Evolutionary conservation across 768 basidiomycete genomes (phyloP).

Genomic region (Termitomyces titanicus): DNA sequence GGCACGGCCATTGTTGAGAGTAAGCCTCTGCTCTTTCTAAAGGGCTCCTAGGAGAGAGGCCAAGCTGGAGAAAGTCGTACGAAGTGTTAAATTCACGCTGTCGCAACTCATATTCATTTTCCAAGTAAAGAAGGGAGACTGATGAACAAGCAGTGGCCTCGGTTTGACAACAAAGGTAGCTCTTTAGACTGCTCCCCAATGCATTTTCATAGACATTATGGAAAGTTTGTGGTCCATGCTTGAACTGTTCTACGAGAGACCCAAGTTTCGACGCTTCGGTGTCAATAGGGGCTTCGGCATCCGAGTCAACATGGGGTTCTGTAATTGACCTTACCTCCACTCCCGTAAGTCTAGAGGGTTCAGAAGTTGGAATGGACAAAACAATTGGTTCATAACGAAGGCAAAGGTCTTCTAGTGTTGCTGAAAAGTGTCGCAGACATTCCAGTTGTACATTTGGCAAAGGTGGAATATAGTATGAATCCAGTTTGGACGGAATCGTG

Average conservation of each 20-base stretch:
- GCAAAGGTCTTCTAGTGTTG: not conserved
- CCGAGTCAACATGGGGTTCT: too few species aligned
- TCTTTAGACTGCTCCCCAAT: not conserved
- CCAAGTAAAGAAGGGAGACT: not conserved
- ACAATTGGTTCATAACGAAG: not conserved
- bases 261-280: not conserved
- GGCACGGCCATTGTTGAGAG: slow-evolving; percentile 33
- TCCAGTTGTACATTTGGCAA: not conserved
- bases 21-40: slow-evolving; percentile 10
- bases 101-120: slow-evolving; percentile 1
- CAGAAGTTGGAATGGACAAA: not conserved
- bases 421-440: not conserved
- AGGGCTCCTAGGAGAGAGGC: slow-evolving; percentile 2
- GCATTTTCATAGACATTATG: not conserved
- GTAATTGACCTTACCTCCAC: too few species aligned
- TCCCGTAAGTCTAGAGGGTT: too few species aligned
- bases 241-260: not conserved
- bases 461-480: not conserved
- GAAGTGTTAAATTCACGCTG: not conserved
- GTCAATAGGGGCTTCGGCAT: too few species aligned
- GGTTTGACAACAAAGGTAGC: not conserved
- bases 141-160: not conserved
- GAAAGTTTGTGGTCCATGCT: not conserved
- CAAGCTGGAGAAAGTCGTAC: not conserved
- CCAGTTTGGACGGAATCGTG: not conserved